These are phyloP conservation scores for Volvox reticuliferus DNA, from an alignment of 139 green algal genomes.

Conservation along the genomic window DNA sequence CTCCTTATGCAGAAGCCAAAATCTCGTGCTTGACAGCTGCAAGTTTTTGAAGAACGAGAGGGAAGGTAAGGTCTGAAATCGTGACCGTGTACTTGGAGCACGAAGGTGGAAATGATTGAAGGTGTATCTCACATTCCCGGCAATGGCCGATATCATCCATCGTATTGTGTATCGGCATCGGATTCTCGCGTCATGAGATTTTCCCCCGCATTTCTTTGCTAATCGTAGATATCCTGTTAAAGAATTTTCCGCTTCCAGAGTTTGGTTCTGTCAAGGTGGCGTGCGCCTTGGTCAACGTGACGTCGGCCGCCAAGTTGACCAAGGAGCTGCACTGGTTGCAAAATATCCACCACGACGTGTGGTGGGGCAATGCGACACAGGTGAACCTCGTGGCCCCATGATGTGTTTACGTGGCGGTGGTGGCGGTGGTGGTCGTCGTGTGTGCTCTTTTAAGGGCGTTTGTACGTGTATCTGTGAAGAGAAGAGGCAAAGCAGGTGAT, in stretches of 20 bases:
- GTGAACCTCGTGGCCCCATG: neutral
- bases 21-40: slow-evolving; percentile 34
- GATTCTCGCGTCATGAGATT: no score
- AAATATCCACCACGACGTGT: slow-evolving; percentile 1
- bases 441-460: no score
- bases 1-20: slow-evolving; percentile 17
- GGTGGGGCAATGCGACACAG: slow-evolving; percentile 41
- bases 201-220: no score
- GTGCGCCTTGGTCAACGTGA: neutral
- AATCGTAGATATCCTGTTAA: neutral
- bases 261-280: slow-evolving; percentile 2
- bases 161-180: no score
- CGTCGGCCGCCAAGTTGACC: neutral
- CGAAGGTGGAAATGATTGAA: no score
- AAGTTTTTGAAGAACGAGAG: neutral
- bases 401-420: no score
- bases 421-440: no score
- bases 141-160: no score
- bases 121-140: no score
- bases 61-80: neutral
- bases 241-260: neutral
- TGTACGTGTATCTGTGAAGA: no score
- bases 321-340: neutral
- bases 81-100: no score
- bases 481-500: no score